phyloP scores from a whole-genome alignment of 2,329 filamentous ascomycete genomes.

The Aspergillus proliferans region DNA sequence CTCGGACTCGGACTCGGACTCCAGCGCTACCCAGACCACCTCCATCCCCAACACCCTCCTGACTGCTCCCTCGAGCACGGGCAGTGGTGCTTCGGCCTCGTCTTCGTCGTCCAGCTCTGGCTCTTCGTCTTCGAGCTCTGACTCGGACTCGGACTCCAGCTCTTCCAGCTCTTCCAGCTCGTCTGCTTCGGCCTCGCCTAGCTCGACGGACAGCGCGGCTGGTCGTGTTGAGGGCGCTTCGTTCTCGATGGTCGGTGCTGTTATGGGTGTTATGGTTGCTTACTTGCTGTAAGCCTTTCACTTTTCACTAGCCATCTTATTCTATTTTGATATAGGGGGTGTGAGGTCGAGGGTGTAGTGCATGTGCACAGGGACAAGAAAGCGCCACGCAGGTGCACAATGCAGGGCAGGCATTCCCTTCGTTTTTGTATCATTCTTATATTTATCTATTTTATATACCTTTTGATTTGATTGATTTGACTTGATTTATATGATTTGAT shows the following conservation, averaged over 20 bases:
- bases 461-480: not conserved
- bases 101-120: conserved; percentile 9
- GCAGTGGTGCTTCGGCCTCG: conserved; percentile 1
- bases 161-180: not conserved
- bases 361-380: too few relatives aligned
- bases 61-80: conserved; percentile 12
- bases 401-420: too few relatives aligned
- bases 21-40: conserved; percentile 3
- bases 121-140: conserved; percentile 6
- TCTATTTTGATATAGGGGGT: too few relatives aligned
- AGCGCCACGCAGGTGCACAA: too few relatives aligned
- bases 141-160: not conserved
- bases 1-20: not conserved
- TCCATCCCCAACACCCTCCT: conserved; percentile 11
- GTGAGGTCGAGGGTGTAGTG: too few relatives aligned
- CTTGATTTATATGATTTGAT: not conserved
- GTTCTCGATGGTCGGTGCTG: conserved; percentile 12
- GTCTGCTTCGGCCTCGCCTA: not conserved
- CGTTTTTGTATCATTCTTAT: not conserved
- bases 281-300: not conserved
- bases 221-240: conserved; percentile 9
- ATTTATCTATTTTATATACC: not conserved
- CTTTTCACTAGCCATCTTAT: not conserved
- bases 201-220: conserved; percentile 1
- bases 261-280: conserved; percentile 3